Conservation (phyloP, 1,284 basidiomycete species). For the Schizopora paradoxa region DNA sequence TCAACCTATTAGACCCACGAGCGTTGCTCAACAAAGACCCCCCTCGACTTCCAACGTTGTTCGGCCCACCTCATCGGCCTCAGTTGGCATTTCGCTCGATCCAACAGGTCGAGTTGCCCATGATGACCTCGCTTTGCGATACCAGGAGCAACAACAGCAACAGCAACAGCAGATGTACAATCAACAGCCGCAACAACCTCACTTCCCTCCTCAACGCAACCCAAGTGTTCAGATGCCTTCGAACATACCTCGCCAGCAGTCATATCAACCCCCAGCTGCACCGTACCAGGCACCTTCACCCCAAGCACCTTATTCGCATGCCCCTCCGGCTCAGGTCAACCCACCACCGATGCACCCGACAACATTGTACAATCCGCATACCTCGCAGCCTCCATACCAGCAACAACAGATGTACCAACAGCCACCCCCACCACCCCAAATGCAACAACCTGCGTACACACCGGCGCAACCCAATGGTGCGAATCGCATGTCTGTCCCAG, state of each 20-base stretch:
- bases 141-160: conserved; percentile 29
- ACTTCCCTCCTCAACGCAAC: conserved; percentile 10
- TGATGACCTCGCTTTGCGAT: conserved; percentile 72
- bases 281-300: conserved; percentile 5
- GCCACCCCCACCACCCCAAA: conserved; percentile 23
- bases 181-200: neutral
- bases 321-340: conserved; percentile 10
- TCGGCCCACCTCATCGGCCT: conserved; percentile 33
- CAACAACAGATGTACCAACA: conserved; percentile 25
- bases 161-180: conserved; percentile 18
- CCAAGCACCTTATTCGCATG: conserved; percentile 12
- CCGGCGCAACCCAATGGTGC: conserved; percentile 20
- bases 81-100: conserved; percentile 74
- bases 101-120: conserved; percentile 72
- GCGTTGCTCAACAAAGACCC: conserved; percentile 36
- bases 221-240: conserved; percentile 12
- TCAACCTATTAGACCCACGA: conserved; percentile 37
- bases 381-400: conserved; percentile 26
- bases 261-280: conserved; percentile 9
- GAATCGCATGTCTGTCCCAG: conserved; percentile 25
- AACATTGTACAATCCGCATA: conserved; percentile 14
- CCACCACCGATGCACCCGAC: conserved; percentile 10
- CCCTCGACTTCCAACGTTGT: conserved; percentile 25
- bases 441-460: conserved; percentile 27
- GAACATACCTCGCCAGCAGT: conserved; percentile 5